phyloP scores from a whole-genome alignment of 257 asterid genomes.

The Solanum infundibuliforme region DNA sequence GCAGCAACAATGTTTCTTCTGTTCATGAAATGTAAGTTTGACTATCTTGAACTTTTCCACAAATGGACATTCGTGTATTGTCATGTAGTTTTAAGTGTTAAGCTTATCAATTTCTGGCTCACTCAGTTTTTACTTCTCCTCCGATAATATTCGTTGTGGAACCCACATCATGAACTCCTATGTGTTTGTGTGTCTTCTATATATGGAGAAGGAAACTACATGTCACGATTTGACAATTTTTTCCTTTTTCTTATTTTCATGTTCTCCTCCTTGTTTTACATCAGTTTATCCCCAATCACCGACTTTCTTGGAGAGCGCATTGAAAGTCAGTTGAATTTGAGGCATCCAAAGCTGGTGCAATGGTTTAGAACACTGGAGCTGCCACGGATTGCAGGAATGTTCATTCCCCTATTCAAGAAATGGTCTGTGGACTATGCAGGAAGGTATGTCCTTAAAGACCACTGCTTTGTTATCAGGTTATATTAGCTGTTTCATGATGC shows the following conservation, averaged over 20 bases:
- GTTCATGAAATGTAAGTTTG: constrained; percentile 53
- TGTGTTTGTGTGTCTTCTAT: neutral
- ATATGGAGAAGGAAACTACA: neutral
- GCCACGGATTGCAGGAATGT: constrained; percentile 42
- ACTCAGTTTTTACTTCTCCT: neutral
- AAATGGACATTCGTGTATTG: neutral
- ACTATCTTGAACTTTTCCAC: neutral
- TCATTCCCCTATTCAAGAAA: constrained; percentile 67
- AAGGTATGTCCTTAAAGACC: constrained; percentile 30
- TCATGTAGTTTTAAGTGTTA: neutral
- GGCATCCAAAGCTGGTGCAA: constrained; percentile 39
- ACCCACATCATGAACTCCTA: neutral
- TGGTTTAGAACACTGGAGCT: constrained; percentile 66
- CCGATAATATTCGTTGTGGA: neutral
- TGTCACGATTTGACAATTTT: neutral
- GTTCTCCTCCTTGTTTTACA: constrained; percentile 8
- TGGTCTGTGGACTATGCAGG: constrained; percentile 84
- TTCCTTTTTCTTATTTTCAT: neutral
- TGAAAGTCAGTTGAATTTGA: constrained; percentile 43
- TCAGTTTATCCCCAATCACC: constrained; percentile 49
- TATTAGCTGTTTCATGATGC: neutral
- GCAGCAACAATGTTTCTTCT: constrained; percentile 48
- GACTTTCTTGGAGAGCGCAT: constrained; percentile 33
- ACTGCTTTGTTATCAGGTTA: neutral
- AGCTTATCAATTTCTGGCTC: neutral